These are phyloP conservation scores for Batrachochytrium dendrobatidis DNA, from an alignment of 371 early-diverging fungal genomes.

Conservation along the genomic window DNA sequence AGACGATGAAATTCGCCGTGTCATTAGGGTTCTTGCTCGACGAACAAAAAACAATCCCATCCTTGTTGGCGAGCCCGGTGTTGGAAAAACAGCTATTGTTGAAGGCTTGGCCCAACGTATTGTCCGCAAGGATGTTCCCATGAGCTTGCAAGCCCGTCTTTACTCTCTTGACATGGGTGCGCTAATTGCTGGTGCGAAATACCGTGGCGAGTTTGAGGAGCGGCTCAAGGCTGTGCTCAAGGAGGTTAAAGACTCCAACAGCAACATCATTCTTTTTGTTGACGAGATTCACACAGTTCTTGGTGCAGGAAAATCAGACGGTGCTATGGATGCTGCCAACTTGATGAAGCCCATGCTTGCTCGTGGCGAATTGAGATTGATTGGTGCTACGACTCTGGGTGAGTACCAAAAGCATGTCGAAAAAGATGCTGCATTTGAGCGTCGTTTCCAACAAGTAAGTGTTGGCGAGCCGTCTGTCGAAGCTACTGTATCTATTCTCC, in stretches of 20 bases:
- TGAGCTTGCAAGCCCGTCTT: conserved; percentile 74
- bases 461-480: conserved; percentile 74
- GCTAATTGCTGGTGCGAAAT: conserved; percentile 72
- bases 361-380: conserved; percentile 70
- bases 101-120: conserved; percentile 97
- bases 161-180: conserved; percentile 96
- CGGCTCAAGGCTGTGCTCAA: conserved; percentile 95
- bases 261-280: conserved; percentile 94
- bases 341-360: conserved; percentile 84
- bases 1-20: conserved; percentile 67
- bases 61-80: conserved; percentile 76
- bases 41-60: conserved; percentile 58
- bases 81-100: conserved; percentile 93
- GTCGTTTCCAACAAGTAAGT: conserved; percentile 72
- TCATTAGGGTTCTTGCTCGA: conserved; percentile 63
- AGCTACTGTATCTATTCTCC: conserved; percentile 74
- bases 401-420: conserved; percentile 85
- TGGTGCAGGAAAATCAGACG: conserved; percentile 73
- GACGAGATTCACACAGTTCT: conserved; percentile 97
- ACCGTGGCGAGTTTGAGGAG: conserved; percentile 98
- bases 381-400: conserved; percentile 80
- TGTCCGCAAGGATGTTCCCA: conserved; percentile 89
- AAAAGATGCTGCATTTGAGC: conserved; percentile 83
- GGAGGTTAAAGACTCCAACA: conserved; percentile 85
- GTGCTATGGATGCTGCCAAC: conserved; percentile 91